Conservation (phyloP, 2,329 filamentous ascomycete species). For the Hypoxylon sp. region DNA sequence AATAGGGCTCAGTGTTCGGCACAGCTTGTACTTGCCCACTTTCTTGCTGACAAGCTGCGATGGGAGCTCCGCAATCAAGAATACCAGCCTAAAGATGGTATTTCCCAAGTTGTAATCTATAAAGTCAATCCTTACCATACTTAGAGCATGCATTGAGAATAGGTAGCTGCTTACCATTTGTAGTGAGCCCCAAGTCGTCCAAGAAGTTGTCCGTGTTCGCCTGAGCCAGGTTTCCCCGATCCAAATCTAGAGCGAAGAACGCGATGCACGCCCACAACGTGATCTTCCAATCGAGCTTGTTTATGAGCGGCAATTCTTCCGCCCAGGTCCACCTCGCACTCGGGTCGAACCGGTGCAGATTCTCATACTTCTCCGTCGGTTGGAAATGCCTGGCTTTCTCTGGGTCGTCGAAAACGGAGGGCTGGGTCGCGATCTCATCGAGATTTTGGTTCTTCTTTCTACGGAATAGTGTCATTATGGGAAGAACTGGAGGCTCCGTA, state of each 20-base stretch:
- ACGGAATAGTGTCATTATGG: conserved; percentile 45
- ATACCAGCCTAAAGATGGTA: conserved; percentile 32
- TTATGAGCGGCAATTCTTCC: conserved; percentile 47
- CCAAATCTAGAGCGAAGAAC: conserved; percentile 66
- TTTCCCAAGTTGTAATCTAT: conserved; percentile 42
- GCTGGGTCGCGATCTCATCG: conserved; percentile 56
- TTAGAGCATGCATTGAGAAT: background rate
- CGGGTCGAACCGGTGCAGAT: conserved; percentile 50
- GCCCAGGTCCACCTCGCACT: conserved; percentile 51
- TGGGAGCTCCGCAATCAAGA: conserved; percentile 43
- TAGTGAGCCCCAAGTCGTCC: conserved; percentile 51
- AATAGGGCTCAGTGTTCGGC: background rate
- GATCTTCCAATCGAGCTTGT: conserved; percentile 64
- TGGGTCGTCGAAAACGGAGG: conserved; percentile 59
- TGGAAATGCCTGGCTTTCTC: conserved; percentile 55
- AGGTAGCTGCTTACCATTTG: conserved; percentile 49
- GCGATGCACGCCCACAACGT: conserved; percentile 65
- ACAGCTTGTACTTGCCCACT: conserved; percentile 28
- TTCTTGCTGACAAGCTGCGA: conserved; percentile 47
- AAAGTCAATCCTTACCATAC: conserved; percentile 34
- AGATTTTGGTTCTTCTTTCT: conserved; percentile 35
- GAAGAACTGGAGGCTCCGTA: conserved; percentile 43
- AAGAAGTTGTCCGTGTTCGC: conserved; percentile 53
- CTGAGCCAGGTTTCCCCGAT: conserved; percentile 59
- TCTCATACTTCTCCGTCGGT: conserved; percentile 50